Evolutionary conservation across 2,329 filamentous ascomycete species (phyloP).

Genomic region (Ophiostoma tasmaniense): DNA sequence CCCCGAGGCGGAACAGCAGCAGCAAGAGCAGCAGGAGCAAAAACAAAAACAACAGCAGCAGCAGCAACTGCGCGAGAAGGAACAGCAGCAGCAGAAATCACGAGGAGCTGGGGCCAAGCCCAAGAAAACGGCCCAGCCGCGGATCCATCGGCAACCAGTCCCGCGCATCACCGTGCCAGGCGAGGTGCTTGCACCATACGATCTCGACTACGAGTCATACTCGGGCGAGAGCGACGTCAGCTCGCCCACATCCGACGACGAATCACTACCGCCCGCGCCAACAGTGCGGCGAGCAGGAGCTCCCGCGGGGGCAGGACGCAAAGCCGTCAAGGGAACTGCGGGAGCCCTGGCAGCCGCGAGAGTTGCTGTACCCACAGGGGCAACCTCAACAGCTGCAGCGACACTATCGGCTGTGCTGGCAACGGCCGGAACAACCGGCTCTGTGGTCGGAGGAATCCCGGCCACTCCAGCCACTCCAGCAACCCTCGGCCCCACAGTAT

Average conservation of each 20-base stretch:
- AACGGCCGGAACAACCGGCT: background rate
- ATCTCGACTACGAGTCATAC: slow-evolving; percentile 53
- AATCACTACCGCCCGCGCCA: slow-evolving; percentile 27
- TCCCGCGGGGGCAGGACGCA: slow-evolving; percentile 34
- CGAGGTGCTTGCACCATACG: slow-evolving; percentile 57
- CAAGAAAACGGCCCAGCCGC: slow-evolving; percentile 12
- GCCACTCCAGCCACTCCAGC: background rate
- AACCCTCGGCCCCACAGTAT: background rate
- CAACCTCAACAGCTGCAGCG: background rate
- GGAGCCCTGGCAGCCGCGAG: background rate
- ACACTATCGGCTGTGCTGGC: background rate
- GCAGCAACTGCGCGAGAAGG: slow-evolving; percentile 51
- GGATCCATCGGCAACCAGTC: slow-evolving; percentile 34
- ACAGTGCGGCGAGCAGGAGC: slow-evolving; percentile 24
- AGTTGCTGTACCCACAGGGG: background rate
- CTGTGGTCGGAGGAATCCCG: background rate
- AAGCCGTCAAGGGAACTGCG: slow-evolving; percentile 31
- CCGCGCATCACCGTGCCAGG: slow-evolving; percentile 58
- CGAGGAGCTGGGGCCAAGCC: slow-evolving; percentile 23
- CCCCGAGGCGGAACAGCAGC: slow-evolving; percentile 42
- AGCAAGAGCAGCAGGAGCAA: slow-evolving; percentile 42
- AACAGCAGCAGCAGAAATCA: slow-evolving; percentile 33
- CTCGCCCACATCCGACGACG: slow-evolving; percentile 27
- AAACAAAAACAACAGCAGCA: slow-evolving; percentile 51
- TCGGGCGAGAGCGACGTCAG: slow-evolving; percentile 41